A percentile compares a stretch with the other conserved stretches of the same genome.
These are phyloP conservation scores for Begonia masoniana DNA, from an alignment of 306 rosid genomes.

Conservation along the genomic window DNA sequence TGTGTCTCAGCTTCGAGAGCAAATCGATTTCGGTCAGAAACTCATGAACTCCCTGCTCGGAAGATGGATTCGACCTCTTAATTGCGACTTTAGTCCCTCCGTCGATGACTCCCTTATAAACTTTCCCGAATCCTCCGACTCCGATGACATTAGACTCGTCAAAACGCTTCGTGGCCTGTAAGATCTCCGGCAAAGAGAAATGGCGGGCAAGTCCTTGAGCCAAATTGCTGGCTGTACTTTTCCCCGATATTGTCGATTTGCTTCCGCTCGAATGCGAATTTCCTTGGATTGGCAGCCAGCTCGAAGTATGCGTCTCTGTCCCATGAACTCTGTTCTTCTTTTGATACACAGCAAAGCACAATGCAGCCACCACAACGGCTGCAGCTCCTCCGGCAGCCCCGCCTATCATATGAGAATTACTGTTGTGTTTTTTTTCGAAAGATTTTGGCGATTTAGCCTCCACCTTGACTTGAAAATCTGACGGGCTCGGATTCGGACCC, in stretches of 20 bases:
- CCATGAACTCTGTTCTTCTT: constrained; percentile 20
- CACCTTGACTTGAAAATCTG: constrained; percentile 18
- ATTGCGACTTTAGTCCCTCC: constrained; percentile 35
- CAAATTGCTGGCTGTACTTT: constrained; percentile 26
- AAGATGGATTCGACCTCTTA: constrained; percentile 37
- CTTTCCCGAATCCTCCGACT: constrained; percentile 47
- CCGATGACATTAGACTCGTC: constrained; percentile 36
- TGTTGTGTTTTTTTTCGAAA: neutral
- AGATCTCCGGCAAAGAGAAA: constrained; percentile 28
- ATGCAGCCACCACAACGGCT: constrained; percentile 27
- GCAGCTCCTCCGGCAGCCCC: constrained; percentile 47
- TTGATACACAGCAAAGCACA: constrained; percentile 31
- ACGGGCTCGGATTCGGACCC: constrained; percentile 26
- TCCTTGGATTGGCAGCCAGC: constrained; percentile 40
- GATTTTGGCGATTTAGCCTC: constrained; percentile 11
- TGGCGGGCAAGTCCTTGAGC: constrained; percentile 42
- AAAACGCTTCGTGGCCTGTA: constrained; percentile 30
- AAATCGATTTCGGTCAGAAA: constrained; percentile 45
- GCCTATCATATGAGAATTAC: constrained; percentile 21
- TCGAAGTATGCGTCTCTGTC: constrained; percentile 25
- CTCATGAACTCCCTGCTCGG: constrained; percentile 41
- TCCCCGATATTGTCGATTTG: constrained; percentile 27
- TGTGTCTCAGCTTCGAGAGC: constrained; percentile 46
- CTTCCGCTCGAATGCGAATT: constrained; percentile 31
- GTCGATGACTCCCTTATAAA: constrained; percentile 34